Evolutionary conservation across 2,329 filamentous ascomycete species (phyloP), one percentile per base, ranked within the genome.

Genomic region (Madurella mycetomatis): DNA sequence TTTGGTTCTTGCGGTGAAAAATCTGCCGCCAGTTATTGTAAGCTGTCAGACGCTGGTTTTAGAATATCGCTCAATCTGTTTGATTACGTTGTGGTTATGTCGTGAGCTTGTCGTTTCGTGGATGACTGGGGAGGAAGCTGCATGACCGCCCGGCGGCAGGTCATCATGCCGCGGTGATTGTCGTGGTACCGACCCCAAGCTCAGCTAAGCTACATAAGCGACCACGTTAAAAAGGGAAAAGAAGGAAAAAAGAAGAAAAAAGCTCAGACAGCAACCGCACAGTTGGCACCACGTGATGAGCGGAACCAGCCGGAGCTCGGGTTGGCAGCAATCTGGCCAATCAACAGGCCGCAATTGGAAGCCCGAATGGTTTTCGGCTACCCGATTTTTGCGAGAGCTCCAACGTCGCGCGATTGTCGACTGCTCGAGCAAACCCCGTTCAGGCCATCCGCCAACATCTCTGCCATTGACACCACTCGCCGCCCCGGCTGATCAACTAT

Each of bases 311-410:
- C 59, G 59, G 61, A 58, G 47, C 48, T 55, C 48, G 37, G 55
- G 46, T 49, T 39, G 25, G 3, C 32, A 42, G 46, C 31, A 19
- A n/a, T 9, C 11, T 44, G 52, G 37, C 62, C 60, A 64, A 64
- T 64, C 59, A 60, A 45, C 42, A 16, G 42, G 40, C 2, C 12
- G 40, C 59, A 64, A 63, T 63, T 63, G 58, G 40, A 49, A 41
- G 54, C 50, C 92, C 92, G 48, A 88, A 83, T 41, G 96, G 96
- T 68, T 92, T 96, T 62, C 61, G 61, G 58, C 59, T 57, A 54
- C 60, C 62, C 58, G 62, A 63, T 59, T 62, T 70, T 68, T 67
- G 69, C 66, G 46, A 47, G 63, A 67, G 69, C 68, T 64, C 59
- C 61, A 64, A 64, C 62, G 62, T 64, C 60, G 61, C 57, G 58